Conservation (phyloP, 305 asterid genomes). For the Andrographis paniculata region DNA sequence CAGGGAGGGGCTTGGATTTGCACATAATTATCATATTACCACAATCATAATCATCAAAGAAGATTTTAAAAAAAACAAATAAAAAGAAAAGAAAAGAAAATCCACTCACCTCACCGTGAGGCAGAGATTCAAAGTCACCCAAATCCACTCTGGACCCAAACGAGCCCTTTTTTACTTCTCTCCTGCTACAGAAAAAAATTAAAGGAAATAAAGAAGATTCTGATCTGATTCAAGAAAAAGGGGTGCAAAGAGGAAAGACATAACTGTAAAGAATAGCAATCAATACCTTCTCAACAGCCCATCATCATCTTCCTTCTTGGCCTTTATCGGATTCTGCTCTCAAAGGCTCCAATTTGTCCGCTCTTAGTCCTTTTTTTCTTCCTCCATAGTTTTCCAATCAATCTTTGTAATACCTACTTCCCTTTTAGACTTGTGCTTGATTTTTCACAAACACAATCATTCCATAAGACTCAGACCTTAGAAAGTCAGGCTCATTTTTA, state of each 20-base stretch:
- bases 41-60: constrained; percentile 22
- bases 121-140: constrained; percentile 30
- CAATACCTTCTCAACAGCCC: constrained; percentile 27
- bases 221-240: constrained; percentile 36
- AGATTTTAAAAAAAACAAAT: too few relatives aligned
- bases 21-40: constrained; percentile 26
- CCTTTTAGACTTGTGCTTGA: constrained; percentile 21
- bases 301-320: constrained; percentile 19
- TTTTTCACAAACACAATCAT: constrained; percentile 47
- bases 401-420: constrained; percentile 21
- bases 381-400: constrained; percentile 10
- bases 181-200: constrained; percentile 12
- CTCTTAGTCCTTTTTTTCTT: constrained; percentile 9
- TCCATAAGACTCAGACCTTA: constrained; percentile 24
- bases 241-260: constrained; percentile 5
- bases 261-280: constrained; percentile 19
- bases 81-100: too few relatives aligned
- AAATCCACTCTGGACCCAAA: constrained; percentile 23
- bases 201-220: constrained; percentile 33
- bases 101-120: constrained; percentile 17
- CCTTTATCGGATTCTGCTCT: constrained; percentile 37
- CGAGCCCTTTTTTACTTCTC: constrained; percentile 16
- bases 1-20: constrained; percentile 18
- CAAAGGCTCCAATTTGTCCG: constrained; percentile 31
- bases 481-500: constrained; percentile 23